Base-by-base conservation (phyloP, 305 asterid genomes). In the Ruellia speciosa region DNA sequence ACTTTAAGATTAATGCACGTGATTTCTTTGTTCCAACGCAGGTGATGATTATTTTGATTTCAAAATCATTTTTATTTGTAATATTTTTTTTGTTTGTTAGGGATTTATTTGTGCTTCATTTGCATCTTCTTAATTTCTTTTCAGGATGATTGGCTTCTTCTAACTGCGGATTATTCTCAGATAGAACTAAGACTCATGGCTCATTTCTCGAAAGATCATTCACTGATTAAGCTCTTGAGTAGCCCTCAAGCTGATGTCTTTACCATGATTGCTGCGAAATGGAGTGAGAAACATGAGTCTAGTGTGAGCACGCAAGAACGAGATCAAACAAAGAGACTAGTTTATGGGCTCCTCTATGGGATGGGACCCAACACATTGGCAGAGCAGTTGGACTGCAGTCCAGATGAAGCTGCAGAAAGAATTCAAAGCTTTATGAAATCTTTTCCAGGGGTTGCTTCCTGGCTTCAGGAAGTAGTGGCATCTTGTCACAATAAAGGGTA, bases 131-230 rank as follows among this genome's bases (percentile, higher is more conserved):
- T 64, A 12, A 20, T 64, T 33, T 59, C n/a, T 70, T 70, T 70
- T 72, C 86, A 93, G 99, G 99, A 88, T 58, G 84, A 84, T 65
- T 86, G 96, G 99, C 70, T 88, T 64, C 88, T 88, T 56, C 50
- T 93, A 64, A 81, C 96, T 28, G 96, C 99, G 40, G 99, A 92
- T 76, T 92, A 92, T 75, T 92, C 92, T 67, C 97, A 92, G 74
- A 92, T 92, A 75, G 99, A 92, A 79, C 81, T 93, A 62, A 81
- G 99, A 77, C 75, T 93, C 64, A 88, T 93, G 97, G 99, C 97
- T 50, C 99, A 93, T 73, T 93, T 93, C 86, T 93, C 97, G 43
- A 79, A 78, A 72, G 97, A 93, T 75, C 49, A 74, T 66, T 78
- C 85, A 9, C 72, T 93, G 76, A 79, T 86, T 35, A 77, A 83